Conservation (phyloP, 2,329 filamentous ascomycete genomes). For the Xylaria arbuscula region DNA sequence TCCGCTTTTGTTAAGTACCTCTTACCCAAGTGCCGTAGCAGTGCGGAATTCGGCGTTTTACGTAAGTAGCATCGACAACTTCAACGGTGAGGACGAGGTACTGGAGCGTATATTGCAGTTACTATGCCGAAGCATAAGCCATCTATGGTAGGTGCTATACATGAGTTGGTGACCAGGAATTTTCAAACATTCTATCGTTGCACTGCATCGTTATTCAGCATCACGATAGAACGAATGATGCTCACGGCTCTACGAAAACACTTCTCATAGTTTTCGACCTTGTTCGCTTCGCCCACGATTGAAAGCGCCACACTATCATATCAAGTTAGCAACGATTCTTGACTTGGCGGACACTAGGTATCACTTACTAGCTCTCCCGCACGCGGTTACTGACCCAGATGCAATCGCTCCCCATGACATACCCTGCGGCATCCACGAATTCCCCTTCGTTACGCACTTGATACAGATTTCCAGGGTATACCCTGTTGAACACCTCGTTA, state of each 20-base stretch:
- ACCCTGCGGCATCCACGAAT: conserved; percentile 27
- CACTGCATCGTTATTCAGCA: neutral
- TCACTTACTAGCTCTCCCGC: conserved; percentile 27
- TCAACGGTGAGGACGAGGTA: too few relatives aligned
- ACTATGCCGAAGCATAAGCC: too few relatives aligned
- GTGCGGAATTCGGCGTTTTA: too few relatives aligned
- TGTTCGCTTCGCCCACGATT: conserved; percentile 23
- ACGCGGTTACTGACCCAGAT: conserved; percentile 29
- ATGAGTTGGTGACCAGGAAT: too few relatives aligned
- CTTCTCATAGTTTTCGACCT: conserved; percentile 22
- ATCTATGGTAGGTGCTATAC: too few relatives aligned
- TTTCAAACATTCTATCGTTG: neutral
- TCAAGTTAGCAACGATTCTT: neutral
- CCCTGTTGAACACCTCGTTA: conserved; percentile 26
- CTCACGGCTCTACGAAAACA: conserved; percentile 19
- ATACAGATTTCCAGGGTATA: conserved; percentile 27
- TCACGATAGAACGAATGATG: conserved; percentile 20
- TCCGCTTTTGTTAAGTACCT: too few relatives aligned
- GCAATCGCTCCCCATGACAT: conserved; percentile 25
- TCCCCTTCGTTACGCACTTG: conserved; percentile 28
- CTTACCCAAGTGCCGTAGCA: too few relatives aligned
- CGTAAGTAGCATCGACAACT: too few relatives aligned
- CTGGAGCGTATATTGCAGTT: too few relatives aligned
- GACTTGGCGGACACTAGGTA: neutral
- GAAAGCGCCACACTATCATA: conserved; percentile 23